phyloP scores from a whole-genome alignment of 768 basidiomycete species.

The Suillus lakei region DNA sequence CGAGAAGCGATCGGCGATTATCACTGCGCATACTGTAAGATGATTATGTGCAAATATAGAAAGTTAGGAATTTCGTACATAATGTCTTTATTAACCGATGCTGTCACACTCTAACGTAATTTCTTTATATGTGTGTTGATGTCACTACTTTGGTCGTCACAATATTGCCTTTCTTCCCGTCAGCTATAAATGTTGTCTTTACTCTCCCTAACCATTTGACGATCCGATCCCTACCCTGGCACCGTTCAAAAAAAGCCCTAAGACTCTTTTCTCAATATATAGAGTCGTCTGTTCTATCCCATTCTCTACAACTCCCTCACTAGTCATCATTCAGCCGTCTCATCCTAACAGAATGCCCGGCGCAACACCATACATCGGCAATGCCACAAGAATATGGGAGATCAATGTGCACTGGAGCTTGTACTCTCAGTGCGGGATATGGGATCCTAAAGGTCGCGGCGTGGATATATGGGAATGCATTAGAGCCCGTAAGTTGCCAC shows the following conservation, averaged over 20 bases:
- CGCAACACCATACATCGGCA: conserved; percentile 48
- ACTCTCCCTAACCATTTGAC: conserved; percentile 13
- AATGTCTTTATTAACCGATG: conserved; percentile 33
- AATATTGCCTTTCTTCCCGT: conserved; percentile 32
- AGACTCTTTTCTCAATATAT: background rate
- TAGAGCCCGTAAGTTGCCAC: conserved; percentile 56
- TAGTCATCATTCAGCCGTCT: background rate
- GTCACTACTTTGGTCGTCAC: conserved; percentile 31
- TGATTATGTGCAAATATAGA: conserved; percentile 8
- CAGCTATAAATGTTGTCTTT: conserved; percentile 31
- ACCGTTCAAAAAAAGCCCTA: background rate
- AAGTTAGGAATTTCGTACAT: conserved; percentile 10
- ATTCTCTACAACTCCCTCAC: background rate
- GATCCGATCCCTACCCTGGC: conserved; percentile 15
- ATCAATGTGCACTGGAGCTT: conserved; percentile 65
- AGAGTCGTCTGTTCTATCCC: background rate
- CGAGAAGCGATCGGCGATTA: conserved; percentile 10
- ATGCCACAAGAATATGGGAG: conserved; percentile 76
- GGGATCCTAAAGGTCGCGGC: conserved; percentile 67
- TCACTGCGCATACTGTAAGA: background rate
- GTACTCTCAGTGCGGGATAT: conserved; percentile 71
- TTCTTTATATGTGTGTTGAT: conserved; percentile 29
- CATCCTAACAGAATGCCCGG: conserved; percentile 25
- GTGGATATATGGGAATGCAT: conserved; percentile 83
- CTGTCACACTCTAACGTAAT: conserved; percentile 25